phyloP scores from a whole-genome alignment of 2,329 filamentous ascomycete species.

The Aspergillus fumigatiaffinis region DNA sequence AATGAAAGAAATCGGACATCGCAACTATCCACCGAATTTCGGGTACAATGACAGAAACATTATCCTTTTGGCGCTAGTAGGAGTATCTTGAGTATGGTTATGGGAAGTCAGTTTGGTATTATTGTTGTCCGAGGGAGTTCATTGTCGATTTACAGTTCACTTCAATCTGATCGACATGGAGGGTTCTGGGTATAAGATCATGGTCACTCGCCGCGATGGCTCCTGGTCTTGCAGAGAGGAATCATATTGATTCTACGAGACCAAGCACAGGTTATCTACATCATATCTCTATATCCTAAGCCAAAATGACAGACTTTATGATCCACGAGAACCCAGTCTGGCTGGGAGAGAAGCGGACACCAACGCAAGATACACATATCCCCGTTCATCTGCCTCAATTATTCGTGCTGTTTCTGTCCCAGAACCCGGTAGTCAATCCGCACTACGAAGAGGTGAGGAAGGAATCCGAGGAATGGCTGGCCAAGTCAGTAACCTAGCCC shows the following conservation, averaged over 20 bases:
- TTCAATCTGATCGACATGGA: neutral
- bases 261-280: neutral
- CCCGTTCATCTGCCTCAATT: conserved; percentile 21
- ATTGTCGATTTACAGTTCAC: neutral
- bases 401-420: conserved; percentile 27
- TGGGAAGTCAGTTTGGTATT: neutral
- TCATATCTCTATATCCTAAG: neutral
- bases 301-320: neutral
- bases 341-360: neutral
- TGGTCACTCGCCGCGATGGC: neutral
- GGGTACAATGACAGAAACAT: no score
- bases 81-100: no score
- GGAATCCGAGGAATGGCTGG: conserved; percentile 23
- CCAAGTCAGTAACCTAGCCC: conserved; percentile 10
- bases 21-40: no score
- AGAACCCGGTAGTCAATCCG: conserved; percentile 18
- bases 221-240: no score
- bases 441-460: conserved; percentile 20
- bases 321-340: neutral
- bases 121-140: neutral
- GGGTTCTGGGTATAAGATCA: neutral
- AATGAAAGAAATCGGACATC: no score
- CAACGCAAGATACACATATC: neutral
- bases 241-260: no score
- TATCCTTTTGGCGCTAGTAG: no score